Conservation (phyloP, 2,329 filamentous ascomycete genomes). For the Neopestalotiopsis rosae region DNA sequence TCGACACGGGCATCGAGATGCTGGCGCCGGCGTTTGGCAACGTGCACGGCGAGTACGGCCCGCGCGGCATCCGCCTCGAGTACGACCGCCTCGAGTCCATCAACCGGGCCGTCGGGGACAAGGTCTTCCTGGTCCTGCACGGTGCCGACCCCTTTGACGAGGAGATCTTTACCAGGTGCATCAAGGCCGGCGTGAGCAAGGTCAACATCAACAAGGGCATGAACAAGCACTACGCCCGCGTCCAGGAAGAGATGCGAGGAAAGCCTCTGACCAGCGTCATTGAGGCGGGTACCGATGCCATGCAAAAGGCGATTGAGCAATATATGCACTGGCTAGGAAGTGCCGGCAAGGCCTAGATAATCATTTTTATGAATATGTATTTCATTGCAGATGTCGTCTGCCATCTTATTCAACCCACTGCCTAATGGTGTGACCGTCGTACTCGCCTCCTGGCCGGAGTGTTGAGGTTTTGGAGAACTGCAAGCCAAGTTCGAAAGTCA, state of each 20-base stretch:
- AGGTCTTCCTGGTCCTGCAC: conserved; percentile 52
- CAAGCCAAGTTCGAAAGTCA: too few species aligned
- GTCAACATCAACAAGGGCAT: conserved; percentile 59
- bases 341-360: conserved; percentile 45
- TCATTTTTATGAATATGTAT: too few species aligned
- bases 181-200: conserved; percentile 51
- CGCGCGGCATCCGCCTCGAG: conserved; percentile 42
- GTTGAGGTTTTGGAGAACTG: too few species aligned
- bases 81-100: conserved; percentile 41
- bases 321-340: conserved; percentile 52
- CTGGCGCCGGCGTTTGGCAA: conserved; percentile 73
- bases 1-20: conserved; percentile 70
- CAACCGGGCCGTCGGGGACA: conserved; percentile 48
- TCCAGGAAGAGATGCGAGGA: conserved; percentile 50
- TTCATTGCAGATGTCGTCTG: too few species aligned
- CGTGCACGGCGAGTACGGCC: conserved; percentile 71
- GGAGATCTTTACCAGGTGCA: conserved; percentile 50
- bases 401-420: too few species aligned
- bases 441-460: too few species aligned
- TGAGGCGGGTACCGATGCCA: conserved; percentile 49
- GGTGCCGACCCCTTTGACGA: conserved; percentile 53
- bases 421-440: too few species aligned
- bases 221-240: conserved; percentile 52
- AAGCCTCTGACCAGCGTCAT: conserved; percentile 53
- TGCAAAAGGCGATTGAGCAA: conserved; percentile 54